Evolutionary conservation across 305 asterid species (phyloP).

Genomic region (Fraxinus baroniana): DNA sequence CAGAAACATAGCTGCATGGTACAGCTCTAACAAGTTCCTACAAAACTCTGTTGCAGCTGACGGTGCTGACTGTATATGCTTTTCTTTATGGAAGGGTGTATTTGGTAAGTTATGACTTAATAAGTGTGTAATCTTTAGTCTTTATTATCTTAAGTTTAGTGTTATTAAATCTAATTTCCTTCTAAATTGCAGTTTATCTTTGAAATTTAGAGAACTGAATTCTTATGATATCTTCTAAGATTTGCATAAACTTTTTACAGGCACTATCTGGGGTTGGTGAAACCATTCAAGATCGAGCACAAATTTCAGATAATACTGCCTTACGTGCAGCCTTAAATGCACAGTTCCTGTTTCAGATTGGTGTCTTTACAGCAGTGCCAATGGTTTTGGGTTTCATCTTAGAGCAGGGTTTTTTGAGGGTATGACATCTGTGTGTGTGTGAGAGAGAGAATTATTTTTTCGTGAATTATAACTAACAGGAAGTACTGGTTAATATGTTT

Average conservation of each 20-base stretch:
- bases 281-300: conserved; percentile 53
- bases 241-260: conserved; percentile 40
- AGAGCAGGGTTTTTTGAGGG: conserved; percentile 94
- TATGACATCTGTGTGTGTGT: conserved; percentile 29
- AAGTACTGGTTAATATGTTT: conserved; percentile 10
- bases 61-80: conserved; percentile 79
- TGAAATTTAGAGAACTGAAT: conserved; percentile 9
- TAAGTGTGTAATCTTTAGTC: conserved; percentile 14
- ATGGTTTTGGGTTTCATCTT: conserved; percentile 91
- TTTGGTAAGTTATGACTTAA: conserved; percentile 59
- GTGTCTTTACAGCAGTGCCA: conserved; percentile 88
- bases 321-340: conserved; percentile 85
- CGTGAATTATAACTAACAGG: neutral
- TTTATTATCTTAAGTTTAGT: conserved; percentile 4
- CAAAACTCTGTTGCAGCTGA: conserved; percentile 65
- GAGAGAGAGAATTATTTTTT: conserved; percentile 4
- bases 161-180: conserved; percentile 15
- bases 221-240: conserved; percentile 21
- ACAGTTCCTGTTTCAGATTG: conserved; percentile 96
- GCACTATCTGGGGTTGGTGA: conserved; percentile 98
- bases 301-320: conserved; percentile 55
- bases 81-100: conserved; percentile 94
- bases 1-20: neutral
- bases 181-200: conserved; percentile 9
- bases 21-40: conserved; percentile 20